Conservation (phyloP, 768 basidiomycete genomes). For the Kondoa malvinella region DNA sequence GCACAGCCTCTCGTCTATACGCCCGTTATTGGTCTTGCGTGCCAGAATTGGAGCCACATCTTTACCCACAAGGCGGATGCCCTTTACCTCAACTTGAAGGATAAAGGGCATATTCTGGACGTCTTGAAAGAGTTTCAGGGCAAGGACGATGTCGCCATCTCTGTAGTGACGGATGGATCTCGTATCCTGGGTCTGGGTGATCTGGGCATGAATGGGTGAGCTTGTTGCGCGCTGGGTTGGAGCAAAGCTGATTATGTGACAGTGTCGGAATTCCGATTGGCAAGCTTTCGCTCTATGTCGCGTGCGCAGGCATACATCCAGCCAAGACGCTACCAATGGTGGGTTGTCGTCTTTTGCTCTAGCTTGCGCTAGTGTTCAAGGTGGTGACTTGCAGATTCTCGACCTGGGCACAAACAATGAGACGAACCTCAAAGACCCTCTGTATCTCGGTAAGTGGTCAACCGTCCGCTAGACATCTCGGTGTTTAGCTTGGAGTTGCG, state of each 20-base stretch:
- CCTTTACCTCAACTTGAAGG: neutral
- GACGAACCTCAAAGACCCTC: slow-evolving; percentile 59
- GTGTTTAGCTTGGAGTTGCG: neutral
- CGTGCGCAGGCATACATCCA: slow-evolving; percentile 8
- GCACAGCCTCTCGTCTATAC: slow-evolving; percentile 17
- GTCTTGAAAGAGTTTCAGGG: slow-evolving; percentile 44
- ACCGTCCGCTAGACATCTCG: neutral
- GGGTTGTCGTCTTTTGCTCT: neutral
- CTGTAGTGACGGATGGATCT: slow-evolving; percentile 85
- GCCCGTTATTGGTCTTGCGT: slow-evolving; percentile 18
- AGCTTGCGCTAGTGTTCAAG: neutral
- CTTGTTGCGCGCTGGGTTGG: too few species aligned
- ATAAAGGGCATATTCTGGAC: slow-evolving; percentile 52
- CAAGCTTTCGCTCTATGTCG: slow-evolving; percentile 52
- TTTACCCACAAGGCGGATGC: slow-evolving; percentile 16
- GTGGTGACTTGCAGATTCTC: slow-evolving; percentile 32
- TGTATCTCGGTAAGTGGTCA: slow-evolving; percentile 50
- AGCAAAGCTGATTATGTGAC: neutral
- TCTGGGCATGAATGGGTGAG: slow-evolving; percentile 32
- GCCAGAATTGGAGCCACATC: slow-evolving; percentile 23
- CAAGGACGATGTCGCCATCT: slow-evolving; percentile 56
- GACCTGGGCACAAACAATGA: slow-evolving; percentile 83
- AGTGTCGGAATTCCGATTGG: slow-evolving; percentile 51
- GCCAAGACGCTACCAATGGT: slow-evolving; percentile 53
- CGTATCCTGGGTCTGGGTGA: slow-evolving; percentile 69